A percentile compares a stretch with the other conserved stretches of the same genome.
Conservation (phyloP, 1,284 basidiomycete species). For the Takashimella tepidaria region DNA sequence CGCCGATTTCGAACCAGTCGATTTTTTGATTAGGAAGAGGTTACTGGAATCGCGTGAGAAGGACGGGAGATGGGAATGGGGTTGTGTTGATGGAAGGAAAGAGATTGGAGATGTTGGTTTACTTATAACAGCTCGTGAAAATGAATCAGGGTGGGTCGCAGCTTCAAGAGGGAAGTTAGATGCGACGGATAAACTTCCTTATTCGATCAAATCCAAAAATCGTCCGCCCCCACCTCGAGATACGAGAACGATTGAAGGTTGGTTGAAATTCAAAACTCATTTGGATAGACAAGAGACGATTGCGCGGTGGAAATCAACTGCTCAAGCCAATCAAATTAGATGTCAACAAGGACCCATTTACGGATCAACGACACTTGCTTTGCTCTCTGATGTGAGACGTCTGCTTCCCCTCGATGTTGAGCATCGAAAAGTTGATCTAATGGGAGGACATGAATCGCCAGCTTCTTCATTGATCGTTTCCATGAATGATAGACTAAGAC, state of each 20-base stretch:
- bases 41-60: slow-evolving; percentile 53
- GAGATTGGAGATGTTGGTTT: slow-evolving; percentile 64
- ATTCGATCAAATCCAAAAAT: slow-evolving; percentile 53
- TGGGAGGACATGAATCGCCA: slow-evolving; percentile 47
- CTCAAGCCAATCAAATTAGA: slow-evolving; percentile 70
- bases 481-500: slow-evolving; percentile 57
- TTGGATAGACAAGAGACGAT: slow-evolving; percentile 55
- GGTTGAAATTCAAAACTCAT: slow-evolving; percentile 58
- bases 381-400: slow-evolving; percentile 49
- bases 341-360: slow-evolving; percentile 63
- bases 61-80: slow-evolving; percentile 9
- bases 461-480: slow-evolving; percentile 58
- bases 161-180: slow-evolving; percentile 60
- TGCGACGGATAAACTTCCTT: slow-evolving; percentile 63
- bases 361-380: slow-evolving; percentile 57
- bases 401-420: slow-evolving; percentile 59
- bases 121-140: slow-evolving; percentile 54
- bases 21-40: slow-evolving; percentile 71
- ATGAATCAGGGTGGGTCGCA: slow-evolving; percentile 52
- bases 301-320: slow-evolving; percentile 63
- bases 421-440: slow-evolving; percentile 23
- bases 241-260: slow-evolving; percentile 68
- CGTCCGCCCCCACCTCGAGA: slow-evolving; percentile 55
- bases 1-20: slow-evolving; percentile 81
- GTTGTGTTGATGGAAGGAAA: slow-evolving; percentile 27